Evolutionary conservation across 768 basidiomycete genomes (phyloP).

Genomic region (Suillus placidus): DNA sequence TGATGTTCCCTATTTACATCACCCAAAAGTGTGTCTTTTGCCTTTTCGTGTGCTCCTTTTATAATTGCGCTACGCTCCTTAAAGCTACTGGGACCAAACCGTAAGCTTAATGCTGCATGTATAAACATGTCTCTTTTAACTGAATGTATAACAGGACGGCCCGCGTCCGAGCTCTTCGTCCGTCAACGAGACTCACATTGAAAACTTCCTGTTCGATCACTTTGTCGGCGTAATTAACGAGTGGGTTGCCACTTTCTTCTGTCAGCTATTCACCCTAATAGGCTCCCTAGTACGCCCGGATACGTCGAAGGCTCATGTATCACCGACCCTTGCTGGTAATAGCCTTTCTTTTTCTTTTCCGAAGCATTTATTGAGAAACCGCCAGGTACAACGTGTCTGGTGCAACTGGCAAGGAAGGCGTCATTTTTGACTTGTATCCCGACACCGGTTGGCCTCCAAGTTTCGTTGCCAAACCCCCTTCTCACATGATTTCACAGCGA

Average conservation of each 20-base stretch:
- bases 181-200: constrained; percentile 55
- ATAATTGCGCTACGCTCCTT: not conserved
- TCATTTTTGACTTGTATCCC: constrained; percentile 60
- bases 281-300: constrained; percentile 32
- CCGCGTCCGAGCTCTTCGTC: constrained; percentile 46
- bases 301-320: constrained; percentile 64
- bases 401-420: constrained; percentile 61
- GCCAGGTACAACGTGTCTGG: constrained; percentile 45
- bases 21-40: constrained; percentile 58
- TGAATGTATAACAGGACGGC: constrained; percentile 33
- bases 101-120: constrained; percentile 32
- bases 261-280: not conserved
- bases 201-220: constrained; percentile 57
- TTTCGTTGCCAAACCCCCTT: not conserved
- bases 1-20: constrained; percentile 61
- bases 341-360: constrained; percentile 12
- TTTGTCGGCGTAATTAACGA: constrained; percentile 57
- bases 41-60: not conserved
- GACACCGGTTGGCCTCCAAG: constrained; percentile 46
- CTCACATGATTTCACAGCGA: constrained; percentile 33
- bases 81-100: constrained; percentile 65
- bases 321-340: constrained; percentile 59
- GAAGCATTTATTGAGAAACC: not conserved
- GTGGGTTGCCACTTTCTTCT: constrained; percentile 20
- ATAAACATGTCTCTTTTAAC: not conserved